A percentile compares a stretch with the other conserved stretches of the same genome.
Conservation (phyloP, 1,139 yeast species). For the Hanseniaspora uvarum region DNA sequence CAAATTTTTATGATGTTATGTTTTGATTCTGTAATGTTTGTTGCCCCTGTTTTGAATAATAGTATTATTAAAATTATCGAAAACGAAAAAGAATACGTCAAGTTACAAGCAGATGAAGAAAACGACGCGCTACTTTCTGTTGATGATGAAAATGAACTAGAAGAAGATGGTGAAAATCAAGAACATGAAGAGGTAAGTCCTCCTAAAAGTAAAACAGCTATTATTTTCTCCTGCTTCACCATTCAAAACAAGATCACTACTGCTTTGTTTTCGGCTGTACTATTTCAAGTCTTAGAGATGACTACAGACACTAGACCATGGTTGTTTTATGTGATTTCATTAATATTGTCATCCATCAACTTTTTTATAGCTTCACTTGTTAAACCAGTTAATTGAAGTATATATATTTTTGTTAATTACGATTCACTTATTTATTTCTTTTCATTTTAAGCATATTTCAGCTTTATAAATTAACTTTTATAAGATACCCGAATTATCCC, state of each 20-base stretch:
- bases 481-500: no score
- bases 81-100: background rate
- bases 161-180: background rate
- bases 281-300: conserved; percentile 6
- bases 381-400: background rate
- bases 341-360: background rate
- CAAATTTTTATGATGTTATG: background rate
- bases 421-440: background rate
- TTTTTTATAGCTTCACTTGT: background rate
- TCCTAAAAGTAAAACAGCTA: background rate
- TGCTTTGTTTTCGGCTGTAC: background rate
- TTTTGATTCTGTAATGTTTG: background rate
- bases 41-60: background rate
- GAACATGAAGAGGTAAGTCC: background rate
- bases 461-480: no score
- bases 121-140: background rate
- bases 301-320: conserved; percentile 9
- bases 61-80: conserved; percentile 7
- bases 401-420: background rate
- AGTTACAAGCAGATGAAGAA: background rate
- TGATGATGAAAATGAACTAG: no score
- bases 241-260: background rate
- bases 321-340: background rate
- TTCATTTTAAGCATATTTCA: no score
- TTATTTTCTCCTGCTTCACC: conserved; percentile 5